Base-by-base conservation (phyloP, 106 monocot genomes). In the Apostasia shenzhenica region DNA sequence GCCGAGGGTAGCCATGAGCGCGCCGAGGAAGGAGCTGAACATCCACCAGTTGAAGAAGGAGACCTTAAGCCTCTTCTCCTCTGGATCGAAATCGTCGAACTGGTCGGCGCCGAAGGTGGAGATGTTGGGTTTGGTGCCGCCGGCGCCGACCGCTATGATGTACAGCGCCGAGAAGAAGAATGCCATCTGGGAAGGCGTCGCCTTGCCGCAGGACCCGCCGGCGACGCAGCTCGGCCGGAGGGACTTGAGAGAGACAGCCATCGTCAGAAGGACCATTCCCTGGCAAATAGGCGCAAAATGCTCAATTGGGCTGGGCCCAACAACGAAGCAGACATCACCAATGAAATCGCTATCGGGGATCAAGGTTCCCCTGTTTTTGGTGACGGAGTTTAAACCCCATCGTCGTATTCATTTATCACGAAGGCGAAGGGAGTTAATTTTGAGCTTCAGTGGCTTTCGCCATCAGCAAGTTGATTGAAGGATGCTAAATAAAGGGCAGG, bases 31-130 rank as follows among this genome's bases (percentile, higher is more conserved):
- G 53, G 77, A 75, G 77, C 89, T 81, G 75, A 93, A 93, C 66
- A 89, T 76, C 86, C 86, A 93, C 93, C 93, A 93, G 80, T 93
- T 93, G 81, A 93, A 93, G 79, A 93, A 93, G 54, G 93, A 81
- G n/a, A 46, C 67, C 79, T 89, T 93, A 8, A 73, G 67, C 58
- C 48, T 60, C 57, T 72, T 75, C 84, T 91, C 87, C 1, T 59
- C 41, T 3, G 68, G 63, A 48, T 85, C 70, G 69, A 72, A 73
- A 3, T 72, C 48, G 6, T 44, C 54, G 38, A 48, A 54, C 38
- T 67, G 67, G 41, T 62, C 38, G 47, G 91, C 91, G 13, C 87
- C 91, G 53, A 91, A 84, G 12, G 91, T 80, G 1, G 87, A 87
- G 39, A 91, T 84, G 84, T 82, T 82, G 8, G 91, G 91, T 72